Percentiles rank a stretch among this genome's conserved stretches.
Conservation (phyloP, 2,329 filamentous ascomycete genomes). For the Aspergillus sojae region DNA sequence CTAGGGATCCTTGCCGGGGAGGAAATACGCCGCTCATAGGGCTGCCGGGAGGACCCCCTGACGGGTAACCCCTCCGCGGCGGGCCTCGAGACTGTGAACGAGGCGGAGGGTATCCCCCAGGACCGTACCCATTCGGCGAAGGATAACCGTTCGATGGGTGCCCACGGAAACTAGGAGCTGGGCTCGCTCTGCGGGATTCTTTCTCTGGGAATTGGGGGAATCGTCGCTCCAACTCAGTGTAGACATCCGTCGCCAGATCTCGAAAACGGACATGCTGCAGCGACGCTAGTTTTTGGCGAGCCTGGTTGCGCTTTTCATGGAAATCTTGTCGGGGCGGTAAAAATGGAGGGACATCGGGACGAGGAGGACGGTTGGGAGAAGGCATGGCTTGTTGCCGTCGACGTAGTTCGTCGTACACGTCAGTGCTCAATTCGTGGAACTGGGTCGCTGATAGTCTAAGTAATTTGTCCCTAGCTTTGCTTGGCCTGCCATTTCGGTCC, state of each 20-base stretch:
- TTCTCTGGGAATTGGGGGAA: constrained; percentile 77
- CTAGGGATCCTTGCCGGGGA: constrained; percentile 44
- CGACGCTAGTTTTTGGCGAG: constrained; percentile 91
- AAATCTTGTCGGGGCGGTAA: constrained; percentile 85
- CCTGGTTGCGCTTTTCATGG: constrained; percentile 96
- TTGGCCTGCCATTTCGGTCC: constrained; percentile 74
- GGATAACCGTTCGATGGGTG: constrained; percentile 58
- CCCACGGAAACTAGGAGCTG: constrained; percentile 63
- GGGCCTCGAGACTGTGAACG: constrained; percentile 48
- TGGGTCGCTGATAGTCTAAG: constrained; percentile 86
- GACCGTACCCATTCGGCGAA: constrained; percentile 57
- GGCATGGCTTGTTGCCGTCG: constrained; percentile 73
- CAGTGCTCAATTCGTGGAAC: constrained; percentile 95
- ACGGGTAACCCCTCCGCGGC: constrained; percentile 39
- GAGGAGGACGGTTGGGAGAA: constrained; percentile 44
- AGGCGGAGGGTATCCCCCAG: constrained; percentile 39
- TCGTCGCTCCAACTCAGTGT: constrained; percentile 87
- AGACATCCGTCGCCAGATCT: constrained; percentile 93
- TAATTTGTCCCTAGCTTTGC: constrained; percentile 92
- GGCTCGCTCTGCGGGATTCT: constrained; percentile 71
- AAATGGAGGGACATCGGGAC: constrained; percentile 63
- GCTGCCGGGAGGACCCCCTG: constrained; percentile 40
- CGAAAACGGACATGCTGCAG: constrained; percentile 84
- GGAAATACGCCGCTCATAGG: constrained; percentile 37
- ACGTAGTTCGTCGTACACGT: constrained; percentile 93